Percentiles rank a stretch among this genome's conserved stretches.
Conservation (phyloP, 2,329 filamentous ascomycete genomes). For the Cyphellophora attinorum region DNA sequence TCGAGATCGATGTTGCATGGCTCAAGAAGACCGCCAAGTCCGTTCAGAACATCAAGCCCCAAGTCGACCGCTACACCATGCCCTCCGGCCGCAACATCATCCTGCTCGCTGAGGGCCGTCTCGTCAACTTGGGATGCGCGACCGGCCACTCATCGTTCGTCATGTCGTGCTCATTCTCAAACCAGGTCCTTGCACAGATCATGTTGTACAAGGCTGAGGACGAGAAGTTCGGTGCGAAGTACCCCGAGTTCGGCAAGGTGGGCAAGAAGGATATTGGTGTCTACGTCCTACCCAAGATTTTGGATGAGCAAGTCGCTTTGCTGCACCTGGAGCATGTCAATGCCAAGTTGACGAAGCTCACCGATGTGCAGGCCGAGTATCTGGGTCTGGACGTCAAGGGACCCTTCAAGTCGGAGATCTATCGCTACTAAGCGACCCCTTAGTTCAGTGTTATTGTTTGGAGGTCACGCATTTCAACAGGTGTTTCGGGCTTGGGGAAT, state of each 20-base stretch:
- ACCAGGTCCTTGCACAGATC: slow-evolving; percentile 99
- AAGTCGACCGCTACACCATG: slow-evolving; percentile 98
- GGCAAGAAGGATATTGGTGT: slow-evolving; percentile 86
- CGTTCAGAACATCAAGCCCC: slow-evolving; percentile 98
- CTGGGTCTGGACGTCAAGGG: slow-evolving; percentile 76
- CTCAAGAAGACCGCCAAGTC: slow-evolving; percentile 92
- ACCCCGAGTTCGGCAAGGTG: slow-evolving; percentile 87
- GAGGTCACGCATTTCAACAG: not conserved
- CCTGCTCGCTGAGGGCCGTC: slow-evolving; percentile 93
- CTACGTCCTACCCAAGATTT: slow-evolving; percentile 96
- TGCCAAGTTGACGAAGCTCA: slow-evolving; percentile 83
- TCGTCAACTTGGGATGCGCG: slow-evolving; percentile 98
- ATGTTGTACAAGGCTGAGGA: slow-evolving; percentile 92
- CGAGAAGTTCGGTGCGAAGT: slow-evolving; percentile 80
- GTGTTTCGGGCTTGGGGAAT: not conserved
- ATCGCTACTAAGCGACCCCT: slow-evolving; percentile 39
- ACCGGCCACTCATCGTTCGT: slow-evolving; percentile 99
- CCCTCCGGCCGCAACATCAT: slow-evolving; percentile 92
- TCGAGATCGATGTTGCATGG: slow-evolving; percentile 99
- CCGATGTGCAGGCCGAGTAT: slow-evolving; percentile 84
- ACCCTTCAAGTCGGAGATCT: slow-evolving; percentile 94
- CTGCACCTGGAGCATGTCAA: slow-evolving; percentile 91
- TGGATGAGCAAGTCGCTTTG: slow-evolving; percentile 95
- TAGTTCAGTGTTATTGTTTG: slow-evolving; percentile 2
- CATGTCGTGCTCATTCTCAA: slow-evolving; percentile 99